Conservation (phyloP, 345 rosid species). For the Cochlearia excelsa region DNA sequence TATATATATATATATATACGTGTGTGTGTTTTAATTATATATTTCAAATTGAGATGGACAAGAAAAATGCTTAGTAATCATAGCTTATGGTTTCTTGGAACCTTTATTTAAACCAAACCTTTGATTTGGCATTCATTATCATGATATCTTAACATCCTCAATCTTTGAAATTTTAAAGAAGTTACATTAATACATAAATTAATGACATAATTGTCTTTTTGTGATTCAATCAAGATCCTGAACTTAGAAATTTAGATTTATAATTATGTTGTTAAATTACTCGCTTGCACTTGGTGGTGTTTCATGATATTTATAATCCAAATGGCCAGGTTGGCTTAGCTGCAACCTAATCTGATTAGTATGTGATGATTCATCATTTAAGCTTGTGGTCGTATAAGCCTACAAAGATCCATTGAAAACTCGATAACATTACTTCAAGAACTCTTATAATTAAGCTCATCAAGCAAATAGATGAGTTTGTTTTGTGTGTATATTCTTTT, state of each 20-base stretch:
- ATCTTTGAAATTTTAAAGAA: no score
- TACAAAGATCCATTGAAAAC: slow-evolving; percentile 6
- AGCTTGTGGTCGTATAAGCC: slow-evolving; percentile 41
- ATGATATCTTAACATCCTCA: not conserved
- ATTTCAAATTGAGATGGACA: slow-evolving; percentile 16
- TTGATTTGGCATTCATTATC: slow-evolving; percentile 26
- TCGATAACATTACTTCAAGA: slow-evolving; percentile 1
- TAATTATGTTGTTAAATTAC: not conserved
- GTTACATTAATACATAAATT: no score
- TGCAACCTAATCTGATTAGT: slow-evolving; percentile 44
- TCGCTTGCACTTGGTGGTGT: slow-evolving; percentile 37
- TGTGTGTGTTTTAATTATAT: slow-evolving; percentile 22
- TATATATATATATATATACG: no score
- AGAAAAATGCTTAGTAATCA: no score
- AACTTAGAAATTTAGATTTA: no score
- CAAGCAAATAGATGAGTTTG: no score
- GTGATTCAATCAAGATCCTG: no score
- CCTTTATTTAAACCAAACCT: slow-evolving; percentile 22
- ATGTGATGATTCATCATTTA: slow-evolving; percentile 39
- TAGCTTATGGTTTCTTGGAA: slow-evolving; percentile 16
- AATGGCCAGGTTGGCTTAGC: slow-evolving; percentile 50
- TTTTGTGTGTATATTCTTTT: no score
- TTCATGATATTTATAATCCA: slow-evolving; percentile 12
- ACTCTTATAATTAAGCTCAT: not conserved
- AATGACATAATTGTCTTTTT: no score